Base-by-base conservation (phyloP, 2,329 filamentous ascomycete species). In the Fusarium oligoseptatum region DNA sequence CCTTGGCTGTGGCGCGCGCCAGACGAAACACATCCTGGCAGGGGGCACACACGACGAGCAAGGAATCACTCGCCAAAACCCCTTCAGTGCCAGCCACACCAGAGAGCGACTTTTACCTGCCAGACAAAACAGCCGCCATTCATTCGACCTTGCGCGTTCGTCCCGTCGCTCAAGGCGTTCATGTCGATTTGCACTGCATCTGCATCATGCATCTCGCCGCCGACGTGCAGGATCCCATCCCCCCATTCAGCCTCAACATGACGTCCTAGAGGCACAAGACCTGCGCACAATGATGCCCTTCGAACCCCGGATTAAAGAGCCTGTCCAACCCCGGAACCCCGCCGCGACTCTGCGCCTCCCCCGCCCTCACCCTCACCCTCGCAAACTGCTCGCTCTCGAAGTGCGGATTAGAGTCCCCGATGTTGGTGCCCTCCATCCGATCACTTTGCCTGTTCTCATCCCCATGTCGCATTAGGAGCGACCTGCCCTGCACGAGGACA, bases 161-260 rank as follows among this genome's bases (percentile, higher is more conserved):
- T 72, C 69, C 63, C 63, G 52, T 60, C 58, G 57, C 73, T 64
- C 74, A 71, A 64, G 66, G 37, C 37, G 74, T 76, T 76, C 73
- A 61, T 76, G 68, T 66, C 57, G 64, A 52, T 66, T 60, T 66
- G 37, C 71, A 66, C 66, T 64, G 70, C 66, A 73, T 61, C 58
- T 78, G 75, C 77, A 75, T 55, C 37, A 74, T 78, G 77, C 73
- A 71, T 68, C 69, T 72, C 66, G 67, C 73, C 74, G 67, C 63
- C 68, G 66, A 74, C 72, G 62, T 78, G 76, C 75, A 78, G 69
- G 50, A 62, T 29, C 56, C 71, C 52, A 34, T 34, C 45, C 45
- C 45, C 45, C 45, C 45, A 27, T 77, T 78, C 66, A 78, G 76
- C 76, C 77, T 78, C 74, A 76, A 70, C 66, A 73, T 77, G 76